phyloP scores from a whole-genome alignment of 208 protist genomes.

The Leishmania arabica region DNA sequence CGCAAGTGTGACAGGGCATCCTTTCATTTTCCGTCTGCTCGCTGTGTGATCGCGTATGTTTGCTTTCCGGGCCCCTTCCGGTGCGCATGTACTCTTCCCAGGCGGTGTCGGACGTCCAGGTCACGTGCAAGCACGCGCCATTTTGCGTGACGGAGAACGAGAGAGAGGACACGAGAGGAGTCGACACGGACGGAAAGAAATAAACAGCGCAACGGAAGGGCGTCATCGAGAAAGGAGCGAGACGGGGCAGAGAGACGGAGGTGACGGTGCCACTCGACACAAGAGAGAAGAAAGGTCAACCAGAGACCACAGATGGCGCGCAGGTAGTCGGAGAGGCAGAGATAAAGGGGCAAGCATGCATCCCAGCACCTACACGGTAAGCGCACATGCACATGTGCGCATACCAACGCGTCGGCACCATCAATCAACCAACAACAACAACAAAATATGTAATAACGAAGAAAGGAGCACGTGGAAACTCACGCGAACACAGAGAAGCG shows the following conservation, averaged over 20 bases:
- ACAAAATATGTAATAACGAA: neutral
- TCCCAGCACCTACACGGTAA: neutral
- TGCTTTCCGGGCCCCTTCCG: neutral
- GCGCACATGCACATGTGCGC: neutral
- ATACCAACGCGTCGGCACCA: neutral
- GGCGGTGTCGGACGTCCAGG: neutral
- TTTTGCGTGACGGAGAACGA: neutral
- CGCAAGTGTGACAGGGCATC: neutral
- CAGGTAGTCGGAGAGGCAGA: neutral
- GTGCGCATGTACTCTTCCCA: neutral
- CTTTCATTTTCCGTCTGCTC: neutral
- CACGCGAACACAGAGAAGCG: neutral
- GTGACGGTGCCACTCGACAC: neutral
- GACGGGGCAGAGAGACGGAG: neutral
- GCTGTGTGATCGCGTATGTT: neutral
- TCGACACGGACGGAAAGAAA: neutral
- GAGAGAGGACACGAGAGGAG: neutral
- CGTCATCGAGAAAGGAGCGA: neutral
- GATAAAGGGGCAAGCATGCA: neutral
- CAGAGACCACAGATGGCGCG: neutral
- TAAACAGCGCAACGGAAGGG: neutral
- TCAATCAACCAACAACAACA: neutral
- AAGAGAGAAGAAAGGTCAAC: neutral
- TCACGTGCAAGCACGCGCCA: neutral
- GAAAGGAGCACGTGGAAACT: neutral